phyloP scores from a whole-genome alignment of 2,329 filamentous ascomycete species.

The Teratosphaeria epicoccoides region DNA sequence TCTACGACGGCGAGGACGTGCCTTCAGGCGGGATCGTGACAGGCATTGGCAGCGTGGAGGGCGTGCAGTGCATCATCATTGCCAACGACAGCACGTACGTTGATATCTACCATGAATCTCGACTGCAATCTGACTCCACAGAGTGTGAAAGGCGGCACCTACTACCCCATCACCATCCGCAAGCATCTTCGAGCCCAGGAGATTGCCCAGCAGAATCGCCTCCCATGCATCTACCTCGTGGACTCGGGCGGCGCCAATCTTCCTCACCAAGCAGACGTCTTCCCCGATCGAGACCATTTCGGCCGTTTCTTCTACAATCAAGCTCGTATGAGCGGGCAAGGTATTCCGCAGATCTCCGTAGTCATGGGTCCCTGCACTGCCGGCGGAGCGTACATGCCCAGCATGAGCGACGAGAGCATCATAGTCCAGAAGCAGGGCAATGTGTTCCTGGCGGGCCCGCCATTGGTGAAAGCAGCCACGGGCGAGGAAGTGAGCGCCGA shows the following conservation, averaged over 20 bases:
- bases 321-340: constrained; percentile 76
- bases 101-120: not conserved
- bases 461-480: constrained; percentile 89
- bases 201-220: constrained; percentile 76
- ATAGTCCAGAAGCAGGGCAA: constrained; percentile 94
- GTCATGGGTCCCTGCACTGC: constrained; percentile 98
- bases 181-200: constrained; percentile 91
- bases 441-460: constrained; percentile 90
- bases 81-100: constrained; percentile 76
- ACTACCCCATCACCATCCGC: constrained; percentile 94
- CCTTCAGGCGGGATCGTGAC: constrained; percentile 87
- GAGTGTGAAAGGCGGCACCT: constrained; percentile 83
- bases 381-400: constrained; percentile 88
- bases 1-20: constrained; percentile 80
- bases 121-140: constrained; percentile 9
- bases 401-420: constrained; percentile 96
- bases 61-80: constrained; percentile 84
- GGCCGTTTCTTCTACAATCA: constrained; percentile 98
- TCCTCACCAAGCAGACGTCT: constrained; percentile 89
- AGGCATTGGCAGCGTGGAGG: constrained; percentile 79
- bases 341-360: constrained; percentile 86
- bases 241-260: constrained; percentile 93
- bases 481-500: constrained; percentile 86
- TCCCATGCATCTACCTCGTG: constrained; percentile 86
- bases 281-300: constrained; percentile 90